Conservation (phyloP, 1,284 basidiomycete species). For the Mycena sp. region DNA sequence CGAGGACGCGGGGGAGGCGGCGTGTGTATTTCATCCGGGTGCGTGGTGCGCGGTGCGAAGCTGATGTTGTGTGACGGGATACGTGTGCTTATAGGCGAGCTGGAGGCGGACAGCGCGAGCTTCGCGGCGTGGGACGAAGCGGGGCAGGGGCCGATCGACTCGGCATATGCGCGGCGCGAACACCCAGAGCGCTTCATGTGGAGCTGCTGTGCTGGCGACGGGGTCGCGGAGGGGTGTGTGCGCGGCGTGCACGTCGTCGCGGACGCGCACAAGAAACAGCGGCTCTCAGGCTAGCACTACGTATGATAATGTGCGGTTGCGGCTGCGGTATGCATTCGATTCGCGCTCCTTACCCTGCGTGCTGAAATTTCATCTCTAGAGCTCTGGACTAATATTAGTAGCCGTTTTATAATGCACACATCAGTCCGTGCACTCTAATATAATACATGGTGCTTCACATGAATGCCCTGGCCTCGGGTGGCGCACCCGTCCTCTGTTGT, state of each 20-base stretch:
- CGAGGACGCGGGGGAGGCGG: slow-evolving; percentile 48
- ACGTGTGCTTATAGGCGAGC: slow-evolving; percentile 42
- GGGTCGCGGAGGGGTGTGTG: slow-evolving; percentile 50
- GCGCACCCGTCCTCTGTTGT: too few species aligned
- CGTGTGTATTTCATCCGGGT: slow-evolving; percentile 57
- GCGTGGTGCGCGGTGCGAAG: slow-evolving; percentile 27
- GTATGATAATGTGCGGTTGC: too few species aligned
- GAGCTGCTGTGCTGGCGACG: slow-evolving; percentile 56
- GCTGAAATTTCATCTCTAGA: too few species aligned
- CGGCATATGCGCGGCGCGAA: slow-evolving; percentile 45
- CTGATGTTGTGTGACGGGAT: neutral
- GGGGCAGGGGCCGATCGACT: slow-evolving; percentile 57
- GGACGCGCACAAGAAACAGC: slow-evolving; percentile 45
- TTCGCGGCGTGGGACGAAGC: slow-evolving; percentile 58
- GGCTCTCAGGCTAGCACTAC: too few species aligned
- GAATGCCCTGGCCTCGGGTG: too few species aligned
- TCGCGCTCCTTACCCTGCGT: too few species aligned
- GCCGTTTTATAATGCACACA: too few species aligned
- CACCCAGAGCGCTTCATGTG: slow-evolving; percentile 58
- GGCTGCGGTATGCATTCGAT: too few species aligned
- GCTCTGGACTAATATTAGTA: too few species aligned
- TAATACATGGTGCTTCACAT: too few species aligned
- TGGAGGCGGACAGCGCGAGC: slow-evolving; percentile 48
- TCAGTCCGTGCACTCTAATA: too few species aligned
- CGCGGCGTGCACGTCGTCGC: slow-evolving; percentile 43